A percentile compares a stretch with the other conserved stretches of the same genome.
These are phyloP conservation scores for Apostasia shenzhenica DNA, from an alignment of 106 monocot genomes.

Conservation along the genomic window DNA sequence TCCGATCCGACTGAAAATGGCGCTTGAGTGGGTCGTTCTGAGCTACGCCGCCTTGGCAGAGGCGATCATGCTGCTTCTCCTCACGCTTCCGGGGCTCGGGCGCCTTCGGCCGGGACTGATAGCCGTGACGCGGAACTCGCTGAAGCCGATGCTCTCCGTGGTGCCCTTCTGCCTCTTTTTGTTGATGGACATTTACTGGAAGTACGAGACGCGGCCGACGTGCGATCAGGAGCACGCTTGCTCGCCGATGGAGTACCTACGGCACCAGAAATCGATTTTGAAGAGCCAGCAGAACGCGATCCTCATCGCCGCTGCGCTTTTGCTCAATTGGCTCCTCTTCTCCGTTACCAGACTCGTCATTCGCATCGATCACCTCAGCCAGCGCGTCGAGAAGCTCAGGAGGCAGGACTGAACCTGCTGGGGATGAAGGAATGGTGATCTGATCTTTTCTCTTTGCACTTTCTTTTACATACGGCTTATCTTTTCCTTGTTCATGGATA, in stretches of 20 bases:
- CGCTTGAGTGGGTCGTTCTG: conserved; percentile 84
- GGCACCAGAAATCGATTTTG: conserved; percentile 67
- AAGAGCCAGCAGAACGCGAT: conserved; percentile 83
- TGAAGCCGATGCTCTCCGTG: conserved; percentile 68
- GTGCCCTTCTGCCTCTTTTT: conserved; percentile 80
- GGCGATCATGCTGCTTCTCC: conserved; percentile 73
- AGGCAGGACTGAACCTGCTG: conserved; percentile 18
- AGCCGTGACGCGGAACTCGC: conserved; percentile 43
- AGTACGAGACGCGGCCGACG: conserved; percentile 64
- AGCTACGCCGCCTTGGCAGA: conserved; percentile 72
- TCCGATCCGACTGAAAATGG: conserved; percentile 27
- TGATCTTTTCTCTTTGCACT: too few species aligned
- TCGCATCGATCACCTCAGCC: conserved; percentile 34
- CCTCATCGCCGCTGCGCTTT: conserved; percentile 58
- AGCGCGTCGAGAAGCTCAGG: conserved; percentile 60
- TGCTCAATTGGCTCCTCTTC: conserved; percentile 79
- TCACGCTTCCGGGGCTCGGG: conserved; percentile 64
- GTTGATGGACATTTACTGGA: conserved; percentile 83
- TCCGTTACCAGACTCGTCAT: conserved; percentile 45
- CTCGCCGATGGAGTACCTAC: conserved; percentile 60
- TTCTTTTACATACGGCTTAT: too few species aligned
- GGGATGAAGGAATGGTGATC: too few species aligned
- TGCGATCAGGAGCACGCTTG: conserved; percentile 60
- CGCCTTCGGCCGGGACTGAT: conserved; percentile 54
- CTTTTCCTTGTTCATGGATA: too few species aligned